phyloP scores from a whole-genome alignment of 345 rosid genomes.

The Populus euphratica region DNA sequence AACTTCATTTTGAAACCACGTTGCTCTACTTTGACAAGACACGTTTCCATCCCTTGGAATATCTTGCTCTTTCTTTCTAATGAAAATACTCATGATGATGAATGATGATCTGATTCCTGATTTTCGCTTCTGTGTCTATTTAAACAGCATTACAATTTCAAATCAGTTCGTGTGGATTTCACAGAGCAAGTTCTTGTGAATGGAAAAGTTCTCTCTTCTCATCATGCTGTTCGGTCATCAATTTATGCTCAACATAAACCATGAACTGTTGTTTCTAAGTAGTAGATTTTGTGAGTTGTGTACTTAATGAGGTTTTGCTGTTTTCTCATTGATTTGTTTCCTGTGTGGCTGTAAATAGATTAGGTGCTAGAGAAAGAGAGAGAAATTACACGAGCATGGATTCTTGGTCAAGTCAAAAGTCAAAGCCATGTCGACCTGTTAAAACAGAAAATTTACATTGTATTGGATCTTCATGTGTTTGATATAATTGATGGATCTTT shows the following conservation, averaged over 20 bases:
- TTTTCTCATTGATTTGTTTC: constrained; percentile 5
- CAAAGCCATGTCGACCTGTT: neutral
- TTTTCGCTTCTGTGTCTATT: neutral
- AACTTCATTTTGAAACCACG: too few relatives aligned
- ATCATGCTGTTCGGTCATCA: constrained; percentile 37
- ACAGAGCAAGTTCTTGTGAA: constrained; percentile 59
- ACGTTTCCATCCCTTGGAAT: neutral
- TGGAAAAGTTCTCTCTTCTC: constrained; percentile 42
- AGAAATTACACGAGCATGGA: neutral
- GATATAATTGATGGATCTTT: neutral
- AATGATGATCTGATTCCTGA: neutral
- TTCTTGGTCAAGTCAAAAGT: neutral
- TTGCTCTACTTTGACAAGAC: too few relatives aligned
- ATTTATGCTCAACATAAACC: constrained; percentile 68
- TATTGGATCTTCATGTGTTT: neutral
- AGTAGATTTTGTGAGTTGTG: constrained; percentile 14
- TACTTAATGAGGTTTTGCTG: neutral
- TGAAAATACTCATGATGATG: neutral
- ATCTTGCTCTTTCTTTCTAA: neutral
- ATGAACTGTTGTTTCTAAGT: constrained; percentile 19
- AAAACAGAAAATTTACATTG: neutral
- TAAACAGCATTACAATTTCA: constrained; percentile 49
- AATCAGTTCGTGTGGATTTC: constrained; percentile 64
- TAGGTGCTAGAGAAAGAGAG: constrained; percentile 1
- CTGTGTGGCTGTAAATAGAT: constrained; percentile 27